Percentiles rank a stretch among this genome's conserved stretches.
phyloP scores from a whole-genome alignment of 768 basidiomycete species.

The Lactifluus piperatus region DNA sequence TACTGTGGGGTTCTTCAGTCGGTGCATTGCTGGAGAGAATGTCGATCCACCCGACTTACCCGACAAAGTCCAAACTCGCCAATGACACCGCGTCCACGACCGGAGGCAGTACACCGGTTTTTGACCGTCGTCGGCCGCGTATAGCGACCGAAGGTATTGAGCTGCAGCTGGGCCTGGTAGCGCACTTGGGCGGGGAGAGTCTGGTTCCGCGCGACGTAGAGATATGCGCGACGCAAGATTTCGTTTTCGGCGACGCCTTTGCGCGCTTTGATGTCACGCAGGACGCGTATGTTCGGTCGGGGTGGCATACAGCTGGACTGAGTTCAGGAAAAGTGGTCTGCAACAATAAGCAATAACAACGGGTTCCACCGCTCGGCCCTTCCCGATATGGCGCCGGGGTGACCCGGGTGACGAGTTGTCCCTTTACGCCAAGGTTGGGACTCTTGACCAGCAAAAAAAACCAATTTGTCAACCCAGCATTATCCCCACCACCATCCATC shows the following conservation, averaged over 20 bases:
- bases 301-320: too few species aligned
- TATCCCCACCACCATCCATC: background rate
- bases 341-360: too few species aligned
- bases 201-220: constrained; percentile 89
- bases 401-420: too few species aligned
- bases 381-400: too few species aligned
- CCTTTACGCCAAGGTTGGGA: too few species aligned
- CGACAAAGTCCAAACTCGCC: constrained; percentile 83
- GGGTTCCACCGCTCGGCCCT: too few species aligned
- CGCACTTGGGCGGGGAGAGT: constrained; percentile 81
- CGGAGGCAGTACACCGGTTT: constrained; percentile 81
- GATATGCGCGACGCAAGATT: constrained; percentile 78
- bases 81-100: constrained; percentile 80
- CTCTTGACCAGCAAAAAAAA: too few species aligned
- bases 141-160: constrained; percentile 79
- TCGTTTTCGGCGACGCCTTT: constrained; percentile 66
- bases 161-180: constrained; percentile 88
- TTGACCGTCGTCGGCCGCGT: constrained; percentile 83
- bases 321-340: too few species aligned
- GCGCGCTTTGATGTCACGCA: constrained; percentile 76
- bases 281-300: constrained; percentile 39
- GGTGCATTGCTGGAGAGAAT: background rate
- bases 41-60: constrained; percentile 33
- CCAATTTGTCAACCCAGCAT: background rate
- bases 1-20: constrained; percentile 38